These are phyloP conservation scores for Prunus davidiana DNA, from an alignment of 306 rosid species.

Conservation along the genomic window DNA sequence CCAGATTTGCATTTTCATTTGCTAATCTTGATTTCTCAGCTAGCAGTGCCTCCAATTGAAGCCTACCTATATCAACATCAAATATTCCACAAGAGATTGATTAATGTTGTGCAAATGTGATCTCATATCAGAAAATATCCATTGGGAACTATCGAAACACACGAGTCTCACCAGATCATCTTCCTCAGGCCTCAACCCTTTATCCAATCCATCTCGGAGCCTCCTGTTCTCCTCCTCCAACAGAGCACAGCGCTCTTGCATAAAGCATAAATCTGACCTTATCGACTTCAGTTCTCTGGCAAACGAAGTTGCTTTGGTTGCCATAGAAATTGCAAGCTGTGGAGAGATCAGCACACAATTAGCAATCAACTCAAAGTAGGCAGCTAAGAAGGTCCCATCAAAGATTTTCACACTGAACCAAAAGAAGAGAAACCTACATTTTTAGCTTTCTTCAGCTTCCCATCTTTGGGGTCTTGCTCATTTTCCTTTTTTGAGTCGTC, in stretches of 20 bases:
- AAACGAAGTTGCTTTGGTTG: slow-evolving; percentile 72
- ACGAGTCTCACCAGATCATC: slow-evolving; percentile 70
- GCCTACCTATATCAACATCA: slow-evolving; percentile 59
- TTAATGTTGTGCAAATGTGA: neutral
- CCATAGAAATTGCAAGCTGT: slow-evolving; percentile 90
- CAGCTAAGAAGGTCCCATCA: neutral
- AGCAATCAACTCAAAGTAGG: slow-evolving; percentile 2
- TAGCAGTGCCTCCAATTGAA: slow-evolving; percentile 89
- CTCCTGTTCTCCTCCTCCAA: slow-evolving; percentile 91
- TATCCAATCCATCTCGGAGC: slow-evolving; percentile 63
- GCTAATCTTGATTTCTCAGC: slow-evolving; percentile 93
- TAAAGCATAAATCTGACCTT: slow-evolving; percentile 63
- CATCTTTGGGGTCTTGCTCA: slow-evolving; percentile 36
- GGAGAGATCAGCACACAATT: slow-evolving; percentile 3
- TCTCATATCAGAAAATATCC: neutral
- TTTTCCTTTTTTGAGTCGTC: slow-evolving; percentile 36
- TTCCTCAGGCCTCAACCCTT: slow-evolving; percentile 83
- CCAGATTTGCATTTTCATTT: slow-evolving; percentile 74
- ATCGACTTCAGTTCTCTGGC: slow-evolving; percentile 78
- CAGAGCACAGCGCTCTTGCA: slow-evolving; percentile 72
- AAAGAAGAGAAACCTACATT: slow-evolving; percentile 43
- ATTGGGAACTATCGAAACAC: neutral
- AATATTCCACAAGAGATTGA: slow-evolving; percentile 6
- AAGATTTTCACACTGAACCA: neutral
- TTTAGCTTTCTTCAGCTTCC: slow-evolving; percentile 73